Percentiles rank a stretch among this genome's conserved stretches.
Conservation (phyloP, 1,139 yeast genomes). For the Hansenula sp. region DNA sequence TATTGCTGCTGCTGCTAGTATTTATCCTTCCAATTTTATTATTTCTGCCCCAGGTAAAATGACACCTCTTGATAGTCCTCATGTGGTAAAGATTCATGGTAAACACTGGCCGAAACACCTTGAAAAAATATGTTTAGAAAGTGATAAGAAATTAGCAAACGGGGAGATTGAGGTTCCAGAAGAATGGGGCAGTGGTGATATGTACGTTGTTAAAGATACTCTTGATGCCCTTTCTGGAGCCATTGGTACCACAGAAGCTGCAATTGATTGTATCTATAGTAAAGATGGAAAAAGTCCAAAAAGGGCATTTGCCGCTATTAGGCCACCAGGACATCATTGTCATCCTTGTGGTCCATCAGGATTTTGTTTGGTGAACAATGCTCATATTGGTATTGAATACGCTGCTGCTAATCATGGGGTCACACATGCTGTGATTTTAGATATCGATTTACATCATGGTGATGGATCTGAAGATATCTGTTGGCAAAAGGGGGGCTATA, state of each 20-base stretch:
- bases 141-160: conserved; percentile 50
- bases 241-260: conserved; percentile 73
- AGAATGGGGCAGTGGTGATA: conserved; percentile 83
- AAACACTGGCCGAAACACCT: conserved; percentile 64
- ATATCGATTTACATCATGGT: conserved; percentile 88
- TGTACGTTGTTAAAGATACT: conserved; percentile 67
- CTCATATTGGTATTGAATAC: conserved; percentile 78
- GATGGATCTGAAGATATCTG: conserved; percentile 89
- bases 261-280: conserved; percentile 54
- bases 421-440: conserved; percentile 79
- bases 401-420: conserved; percentile 63
- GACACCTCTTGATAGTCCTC: conserved; percentile 48
- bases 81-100: conserved; percentile 76
- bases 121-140: conserved; percentile 54
- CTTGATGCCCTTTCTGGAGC: conserved; percentile 76
- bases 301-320: conserved; percentile 63
- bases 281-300: conserved; percentile 36
- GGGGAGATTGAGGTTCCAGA: conserved; percentile 72
- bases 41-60: conserved; percentile 46
- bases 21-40: conserved; percentile 60
- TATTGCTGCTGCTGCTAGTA: conserved; percentile 69
- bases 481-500: conserved; percentile 72
- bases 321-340: conserved; percentile 93
- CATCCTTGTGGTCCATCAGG: conserved; percentile 84
- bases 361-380: conserved; percentile 81